Evolutionary conservation across 2,329 filamentous ascomycete genomes (phyloP).

Genomic region (Fusarium ambrosium): DNA sequence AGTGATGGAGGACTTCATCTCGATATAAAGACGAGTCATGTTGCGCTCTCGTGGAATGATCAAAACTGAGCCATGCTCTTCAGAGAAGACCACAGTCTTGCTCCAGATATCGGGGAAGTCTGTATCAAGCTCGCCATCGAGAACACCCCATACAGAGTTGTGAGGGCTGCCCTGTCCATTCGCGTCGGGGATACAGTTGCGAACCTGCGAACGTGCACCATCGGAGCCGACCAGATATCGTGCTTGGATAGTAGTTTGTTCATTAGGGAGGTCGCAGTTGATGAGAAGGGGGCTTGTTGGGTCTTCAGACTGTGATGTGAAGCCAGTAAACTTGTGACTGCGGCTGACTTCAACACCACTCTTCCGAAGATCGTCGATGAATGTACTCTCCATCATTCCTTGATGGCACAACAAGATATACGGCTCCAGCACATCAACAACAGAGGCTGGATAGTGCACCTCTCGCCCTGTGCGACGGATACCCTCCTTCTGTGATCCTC

Average conservation of each 20-base stretch:
- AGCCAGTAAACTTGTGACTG: slow-evolving; percentile 72
- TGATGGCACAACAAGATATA: slow-evolving; percentile 74
- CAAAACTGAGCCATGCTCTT: slow-evolving; percentile 75
- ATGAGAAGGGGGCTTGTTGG: slow-evolving; percentile 58
- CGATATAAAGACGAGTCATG: slow-evolving; percentile 74
- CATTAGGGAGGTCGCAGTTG: slow-evolving; percentile 61
- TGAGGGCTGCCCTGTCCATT: slow-evolving; percentile 68
- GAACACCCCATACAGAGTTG: slow-evolving; percentile 74
- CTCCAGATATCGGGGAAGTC: slow-evolving; percentile 82
- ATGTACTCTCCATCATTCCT: slow-evolving; percentile 78
- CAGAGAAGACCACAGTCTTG: slow-evolving; percentile 76
- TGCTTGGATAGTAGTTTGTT: slow-evolving; percentile 64
- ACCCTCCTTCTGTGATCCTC: slow-evolving; percentile 61
- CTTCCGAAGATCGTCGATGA: slow-evolving; percentile 75
- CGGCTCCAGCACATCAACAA: slow-evolving; percentile 67
- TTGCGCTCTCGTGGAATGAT: slow-evolving; percentile 79
- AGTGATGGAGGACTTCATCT: slow-evolving; percentile 61
- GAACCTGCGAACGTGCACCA: slow-evolving; percentile 77
- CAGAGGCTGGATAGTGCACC: slow-evolving; percentile 72
- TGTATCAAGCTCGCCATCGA: slow-evolving; percentile 77
- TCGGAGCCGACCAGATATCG: slow-evolving; percentile 79
- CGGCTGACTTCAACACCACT: slow-evolving; percentile 73
- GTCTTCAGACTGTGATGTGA: slow-evolving; percentile 53
- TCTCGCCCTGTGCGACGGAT: slow-evolving; percentile 73
- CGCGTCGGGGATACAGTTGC: slow-evolving; percentile 69